Conservation (phyloP, 441 rosid species). For the Gossypium schwendimanii region DNA sequence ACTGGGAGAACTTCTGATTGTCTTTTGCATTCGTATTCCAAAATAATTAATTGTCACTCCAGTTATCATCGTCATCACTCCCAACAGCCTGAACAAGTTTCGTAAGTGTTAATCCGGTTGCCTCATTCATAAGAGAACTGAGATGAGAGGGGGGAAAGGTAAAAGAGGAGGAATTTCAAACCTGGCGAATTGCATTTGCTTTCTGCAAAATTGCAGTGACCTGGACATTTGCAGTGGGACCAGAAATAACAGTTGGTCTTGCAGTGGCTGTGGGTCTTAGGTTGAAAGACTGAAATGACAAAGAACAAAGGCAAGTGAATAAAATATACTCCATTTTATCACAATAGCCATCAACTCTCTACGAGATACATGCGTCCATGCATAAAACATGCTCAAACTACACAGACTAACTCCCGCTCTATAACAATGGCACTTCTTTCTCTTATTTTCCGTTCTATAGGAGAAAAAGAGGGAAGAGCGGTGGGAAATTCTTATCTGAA, state of each 20-base stretch:
- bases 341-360: neutral
- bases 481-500: neutral
- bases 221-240: slow-evolving; percentile 40
- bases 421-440: neutral
- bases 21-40: neutral
- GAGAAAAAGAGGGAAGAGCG: neutral
- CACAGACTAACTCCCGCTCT: neutral
- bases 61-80: slow-evolving; percentile 57
- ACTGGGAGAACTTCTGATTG: slow-evolving; percentile 7
- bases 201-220: slow-evolving; percentile 80
- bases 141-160: neutral
- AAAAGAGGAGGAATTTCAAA: slow-evolving; percentile 15
- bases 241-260: slow-evolving; percentile 33
- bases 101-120: slow-evolving; percentile 8
- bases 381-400: neutral
- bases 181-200: slow-evolving; percentile 94
- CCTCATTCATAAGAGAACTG: slow-evolving; percentile 10
- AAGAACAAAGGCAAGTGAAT: neutral
- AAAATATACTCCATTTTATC: neutral
- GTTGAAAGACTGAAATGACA: slow-evolving; percentile 49
- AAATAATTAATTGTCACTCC: slow-evolving; percentile 58
- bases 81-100: slow-evolving; percentile 61
- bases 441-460: neutral
- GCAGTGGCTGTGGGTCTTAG: slow-evolving; percentile 50
- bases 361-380: neutral